phyloP scores from a whole-genome alignment of 495 filamentous ascomycete genomes.

The Paragyromitra xinjiangensis region DNA sequence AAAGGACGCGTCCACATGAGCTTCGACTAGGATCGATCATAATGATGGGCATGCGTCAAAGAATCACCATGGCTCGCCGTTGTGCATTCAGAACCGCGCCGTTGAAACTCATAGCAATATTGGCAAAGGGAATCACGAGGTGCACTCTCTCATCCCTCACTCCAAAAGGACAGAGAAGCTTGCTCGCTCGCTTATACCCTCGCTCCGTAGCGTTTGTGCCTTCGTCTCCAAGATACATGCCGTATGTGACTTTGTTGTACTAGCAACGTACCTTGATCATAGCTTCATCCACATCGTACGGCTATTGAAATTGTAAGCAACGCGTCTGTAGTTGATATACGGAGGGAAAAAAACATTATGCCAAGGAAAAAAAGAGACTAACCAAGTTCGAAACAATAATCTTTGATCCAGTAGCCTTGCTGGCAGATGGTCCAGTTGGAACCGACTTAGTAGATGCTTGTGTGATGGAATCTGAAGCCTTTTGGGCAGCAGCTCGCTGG shows the following conservation, averaged over 20 bases:
- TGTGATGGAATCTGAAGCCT: conserved; percentile 58
- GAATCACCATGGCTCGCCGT: conserved; percentile 53
- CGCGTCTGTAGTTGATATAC: neutral
- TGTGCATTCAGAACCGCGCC: conserved; percentile 47
- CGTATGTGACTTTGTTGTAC: conserved; percentile 57
- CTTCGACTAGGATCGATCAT: conserved; percentile 39
- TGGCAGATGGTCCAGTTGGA: conserved; percentile 67
- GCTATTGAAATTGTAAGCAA: conserved; percentile 71
- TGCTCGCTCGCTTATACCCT: conserved; percentile 51
- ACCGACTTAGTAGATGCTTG: conserved; percentile 69
- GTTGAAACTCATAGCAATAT: conserved; percentile 46
- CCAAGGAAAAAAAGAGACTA: conserved; percentile 59
- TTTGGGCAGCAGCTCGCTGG: conserved; percentile 55
- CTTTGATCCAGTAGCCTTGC: conserved; percentile 77
- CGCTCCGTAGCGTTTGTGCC: conserved; percentile 59
- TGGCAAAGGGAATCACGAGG: conserved; percentile 52
- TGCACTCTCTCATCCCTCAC: conserved; percentile 46
- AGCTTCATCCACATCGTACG: conserved; percentile 89
- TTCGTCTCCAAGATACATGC: conserved; percentile 59
- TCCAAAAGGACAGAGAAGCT: conserved; percentile 53
- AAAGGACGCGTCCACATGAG: conserved; percentile 50
- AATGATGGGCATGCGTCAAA: conserved; percentile 34
- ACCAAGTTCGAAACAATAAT: conserved; percentile 98
- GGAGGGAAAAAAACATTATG: neutral
- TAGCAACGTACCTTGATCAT: conserved; percentile 99